phyloP scores from a whole-genome alignment of 1,284 basidiomycete species.

The Sparassis latifolia region DNA sequence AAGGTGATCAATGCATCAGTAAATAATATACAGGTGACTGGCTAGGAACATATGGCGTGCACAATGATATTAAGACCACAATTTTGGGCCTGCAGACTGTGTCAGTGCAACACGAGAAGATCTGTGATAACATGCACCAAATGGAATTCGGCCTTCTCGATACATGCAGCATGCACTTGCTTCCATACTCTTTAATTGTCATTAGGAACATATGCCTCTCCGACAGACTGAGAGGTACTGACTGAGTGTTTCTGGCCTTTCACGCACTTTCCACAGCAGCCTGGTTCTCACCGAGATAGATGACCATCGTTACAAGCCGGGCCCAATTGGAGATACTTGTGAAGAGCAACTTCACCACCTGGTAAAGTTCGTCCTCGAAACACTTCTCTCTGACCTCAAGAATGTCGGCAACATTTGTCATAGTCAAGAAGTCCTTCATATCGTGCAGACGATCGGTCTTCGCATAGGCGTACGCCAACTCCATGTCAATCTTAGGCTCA shows the following conservation, averaged over 20 bases:
- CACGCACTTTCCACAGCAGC: constrained; percentile 96
- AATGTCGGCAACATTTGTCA: constrained; percentile 99
- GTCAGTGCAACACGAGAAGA: constrained; percentile 6
- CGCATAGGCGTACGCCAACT: constrained; percentile 93
- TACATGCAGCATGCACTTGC: constrained; percentile 97
- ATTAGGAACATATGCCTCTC: not conserved
- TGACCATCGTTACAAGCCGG: constrained; percentile 93
- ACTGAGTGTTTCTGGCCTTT: constrained; percentile 99
- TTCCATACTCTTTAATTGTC: constrained; percentile 80
- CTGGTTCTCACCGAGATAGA: constrained; percentile 98
- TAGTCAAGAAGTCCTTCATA: constrained; percentile 98
- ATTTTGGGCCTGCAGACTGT: constrained; percentile 73
- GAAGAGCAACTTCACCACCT: constrained; percentile 94
- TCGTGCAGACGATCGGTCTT: constrained; percentile 96
- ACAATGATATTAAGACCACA: constrained; percentile 95
- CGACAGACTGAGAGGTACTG: constrained; percentile 22
- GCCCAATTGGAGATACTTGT: constrained; percentile 99
- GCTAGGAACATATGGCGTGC: constrained; percentile 58
- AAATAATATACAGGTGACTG: not conserved
- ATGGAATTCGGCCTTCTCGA: constrained; percentile 96
- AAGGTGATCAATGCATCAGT: not conserved
- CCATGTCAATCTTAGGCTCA: constrained; percentile 97
- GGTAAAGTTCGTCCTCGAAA: constrained; percentile 97
- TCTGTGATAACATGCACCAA: constrained; percentile 38
- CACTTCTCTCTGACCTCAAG: constrained; percentile 98